Percentiles rank a stretch among this genome's conserved stretches.
phyloP scores from a whole-genome alignment of 345 rosid genomes.

The Eucalyptus curtisii region DNA sequence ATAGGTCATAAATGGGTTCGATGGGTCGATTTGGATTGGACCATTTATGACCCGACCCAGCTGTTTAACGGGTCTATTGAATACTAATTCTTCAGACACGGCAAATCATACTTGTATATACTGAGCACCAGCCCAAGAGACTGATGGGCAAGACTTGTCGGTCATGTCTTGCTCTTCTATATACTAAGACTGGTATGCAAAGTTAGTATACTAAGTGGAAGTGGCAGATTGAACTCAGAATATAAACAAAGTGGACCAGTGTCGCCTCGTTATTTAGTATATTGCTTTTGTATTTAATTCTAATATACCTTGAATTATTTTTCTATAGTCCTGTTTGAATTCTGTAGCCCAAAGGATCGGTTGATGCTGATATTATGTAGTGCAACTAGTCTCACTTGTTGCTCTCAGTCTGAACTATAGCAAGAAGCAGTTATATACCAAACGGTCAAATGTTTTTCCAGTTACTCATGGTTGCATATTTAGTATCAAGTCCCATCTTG shows the following conservation, averaged over 20 bases:
- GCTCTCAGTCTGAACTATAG: background rate
- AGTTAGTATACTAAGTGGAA: background rate
- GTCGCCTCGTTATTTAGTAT: background rate
- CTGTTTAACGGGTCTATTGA: too few species aligned
- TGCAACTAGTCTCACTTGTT: background rate
- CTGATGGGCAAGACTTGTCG: background rate
- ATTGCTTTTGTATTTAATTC: background rate
- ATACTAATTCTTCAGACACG: background rate
- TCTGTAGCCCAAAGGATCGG: background rate
- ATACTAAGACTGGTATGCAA: background rate
- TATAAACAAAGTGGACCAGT: background rate
- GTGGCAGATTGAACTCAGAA: background rate
- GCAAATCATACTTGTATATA: background rate
- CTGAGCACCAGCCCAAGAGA: background rate
- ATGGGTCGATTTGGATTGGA: too few species aligned
- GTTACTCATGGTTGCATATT: background rate
- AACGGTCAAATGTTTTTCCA: background rate
- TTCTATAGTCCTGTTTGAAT: background rate
- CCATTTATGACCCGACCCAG: too few species aligned
- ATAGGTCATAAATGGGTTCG: too few species aligned
- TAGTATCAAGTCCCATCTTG: background rate
- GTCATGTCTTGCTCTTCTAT: background rate
- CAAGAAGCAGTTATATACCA: background rate
- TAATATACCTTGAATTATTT: background rate
- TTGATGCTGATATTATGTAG: background rate